Evolutionary conservation across 2,329 filamentous ascomycete genomes (phyloP), one percentile per base, ranked within the genome.

Genomic region (Arthroderma uncinatum): DNA sequence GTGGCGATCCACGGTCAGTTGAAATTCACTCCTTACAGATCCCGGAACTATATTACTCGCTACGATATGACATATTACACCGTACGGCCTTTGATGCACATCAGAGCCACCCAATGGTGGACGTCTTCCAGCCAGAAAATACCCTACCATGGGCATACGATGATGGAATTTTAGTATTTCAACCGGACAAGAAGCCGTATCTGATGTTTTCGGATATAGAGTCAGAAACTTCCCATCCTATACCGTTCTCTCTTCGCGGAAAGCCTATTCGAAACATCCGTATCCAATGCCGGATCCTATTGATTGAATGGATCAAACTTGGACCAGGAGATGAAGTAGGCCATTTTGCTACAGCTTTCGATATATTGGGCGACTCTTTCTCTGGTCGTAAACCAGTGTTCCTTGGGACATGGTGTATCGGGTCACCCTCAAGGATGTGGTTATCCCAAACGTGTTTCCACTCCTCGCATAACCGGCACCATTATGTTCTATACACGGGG

Each of bases 311-410:
- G 37, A 10, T 19, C 16, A 19, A 40, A 40, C 2, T n/a, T 40
- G 37, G 37, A 57, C 69, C 70, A 52, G 78, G 79, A 60, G 70
- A 71, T 1, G 77, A 80, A 1, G 76, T 80, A 66, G 74, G 78
- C 4, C 82, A 84, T 67, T 84, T 80, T 64, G 81, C 79, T 4
- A 82, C 80, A 1, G 79, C 78, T 0, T 84, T 79, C 64, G 78
- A 82, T 60, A 68, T 85, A 8, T 62, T 19, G 19, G 16, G 55
- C 28, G 28, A 30, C 28, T 30, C 28, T 30, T 30, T 40, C 12
- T 40, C 37, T 19, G 37, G 37, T 10, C 28, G 7, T 30, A 7
- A 30, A 3, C 3, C 28, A 4, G 28, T 30, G 3, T 30, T 30
- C 28, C 28, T 30, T 3, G 28, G 28, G 28, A 30, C 28, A 7